phyloP scores from a whole-genome alignment of 2,329 filamentous ascomycete species.

The Cercospora sojina region DNA sequence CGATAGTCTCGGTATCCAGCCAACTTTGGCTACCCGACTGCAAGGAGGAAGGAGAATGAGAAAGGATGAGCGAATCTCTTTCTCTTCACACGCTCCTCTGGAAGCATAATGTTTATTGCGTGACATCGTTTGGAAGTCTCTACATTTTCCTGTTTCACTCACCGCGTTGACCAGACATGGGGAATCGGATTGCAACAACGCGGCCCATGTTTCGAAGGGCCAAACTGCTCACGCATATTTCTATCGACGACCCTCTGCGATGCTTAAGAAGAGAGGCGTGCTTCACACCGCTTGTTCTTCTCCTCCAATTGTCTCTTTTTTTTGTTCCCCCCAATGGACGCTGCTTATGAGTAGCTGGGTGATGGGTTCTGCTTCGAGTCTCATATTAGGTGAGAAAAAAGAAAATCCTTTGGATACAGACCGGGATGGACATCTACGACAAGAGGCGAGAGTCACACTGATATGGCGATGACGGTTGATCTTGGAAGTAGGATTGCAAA shows the following conservation, averaged over 20 bases:
- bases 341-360: background rate
- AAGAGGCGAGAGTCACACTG: background rate
- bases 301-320: background rate
- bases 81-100: background rate
- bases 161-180: background rate
- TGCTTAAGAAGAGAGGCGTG: background rate
- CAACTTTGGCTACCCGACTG: slow-evolving; percentile 6
- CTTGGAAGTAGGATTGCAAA: background rate
- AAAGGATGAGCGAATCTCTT: slow-evolving; percentile 3
- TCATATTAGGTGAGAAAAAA: background rate
- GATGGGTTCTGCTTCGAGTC: background rate
- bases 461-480: background rate
- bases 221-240: background rate
- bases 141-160: background rate
- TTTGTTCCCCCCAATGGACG: background rate
- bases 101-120: slow-evolving; percentile 4
- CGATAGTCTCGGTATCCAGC: slow-evolving; percentile 25
- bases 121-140: background rate
- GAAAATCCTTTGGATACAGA: background rate
- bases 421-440: background rate
- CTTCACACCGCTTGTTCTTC: background rate
- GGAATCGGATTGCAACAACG: background rate
- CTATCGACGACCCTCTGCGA: background rate
- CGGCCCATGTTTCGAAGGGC: background rate
- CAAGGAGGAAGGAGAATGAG: slow-evolving; percentile 3